Conservation (phyloP, 2,329 filamentous ascomycete species). For the Alternaria arbusti region DNA sequence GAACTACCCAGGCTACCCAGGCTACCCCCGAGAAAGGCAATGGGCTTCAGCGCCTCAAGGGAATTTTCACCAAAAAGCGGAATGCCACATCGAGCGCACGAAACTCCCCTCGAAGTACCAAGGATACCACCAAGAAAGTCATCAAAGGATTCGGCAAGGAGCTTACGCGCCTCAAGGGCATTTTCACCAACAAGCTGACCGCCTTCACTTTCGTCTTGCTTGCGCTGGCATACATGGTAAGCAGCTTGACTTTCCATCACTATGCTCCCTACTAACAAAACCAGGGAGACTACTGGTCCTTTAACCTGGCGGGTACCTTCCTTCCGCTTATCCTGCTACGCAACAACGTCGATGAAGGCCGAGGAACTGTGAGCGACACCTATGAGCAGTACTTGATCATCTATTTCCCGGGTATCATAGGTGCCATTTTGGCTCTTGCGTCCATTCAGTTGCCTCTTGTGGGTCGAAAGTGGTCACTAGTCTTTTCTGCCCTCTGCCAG, state of each 20-base stretch:
- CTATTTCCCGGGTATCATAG: constrained; percentile 37
- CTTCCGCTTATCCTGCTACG: constrained; percentile 36
- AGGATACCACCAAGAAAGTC: constrained; percentile 30
- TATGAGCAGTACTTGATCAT: constrained; percentile 41
- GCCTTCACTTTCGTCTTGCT: constrained; percentile 35
- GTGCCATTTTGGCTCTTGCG: constrained; percentile 28
- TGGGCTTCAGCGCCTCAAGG: constrained; percentile 36
- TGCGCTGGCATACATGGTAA: constrained; percentile 36
- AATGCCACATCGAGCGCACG: constrained; percentile 10
- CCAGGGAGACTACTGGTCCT: constrained; percentile 42
- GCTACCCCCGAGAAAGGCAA: constrained; percentile 29
- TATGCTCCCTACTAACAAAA: not conserved
- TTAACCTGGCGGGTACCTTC: constrained; percentile 36
- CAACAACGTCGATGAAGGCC: constrained; percentile 37
- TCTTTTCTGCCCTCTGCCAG: constrained; percentile 36
- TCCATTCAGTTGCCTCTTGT: constrained; percentile 37
- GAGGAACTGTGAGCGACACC: constrained; percentile 30
- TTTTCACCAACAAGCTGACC: constrained; percentile 35
- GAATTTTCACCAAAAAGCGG: constrained; percentile 34
- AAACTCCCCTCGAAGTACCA: constrained; percentile 7
- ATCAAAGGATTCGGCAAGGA: constrained; percentile 30
- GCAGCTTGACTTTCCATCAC: not conserved
- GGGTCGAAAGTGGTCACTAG: constrained; percentile 38
- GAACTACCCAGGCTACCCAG: not conserved
- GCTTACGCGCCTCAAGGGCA: constrained; percentile 32